phyloP scores from a whole-genome alignment of 768 basidiomycete genomes.

The Gautieria morchelliformis region DNA sequence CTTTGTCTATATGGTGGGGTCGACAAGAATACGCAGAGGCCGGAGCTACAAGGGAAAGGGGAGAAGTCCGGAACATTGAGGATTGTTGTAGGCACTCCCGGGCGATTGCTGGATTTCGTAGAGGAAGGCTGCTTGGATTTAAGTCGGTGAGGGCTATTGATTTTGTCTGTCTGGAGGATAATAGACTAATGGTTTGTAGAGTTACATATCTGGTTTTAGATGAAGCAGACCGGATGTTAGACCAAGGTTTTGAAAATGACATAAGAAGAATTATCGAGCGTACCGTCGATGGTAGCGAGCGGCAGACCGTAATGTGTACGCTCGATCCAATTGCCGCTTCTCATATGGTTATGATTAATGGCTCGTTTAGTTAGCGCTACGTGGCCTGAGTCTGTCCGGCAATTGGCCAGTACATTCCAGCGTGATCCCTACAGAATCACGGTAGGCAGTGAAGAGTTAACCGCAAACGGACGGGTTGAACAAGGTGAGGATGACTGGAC shows the following conservation, averaged over 20 bases:
- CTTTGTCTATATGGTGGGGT: conserved; percentile 96
- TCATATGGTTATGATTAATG: background rate
- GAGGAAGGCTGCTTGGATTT: conserved; percentile 80
- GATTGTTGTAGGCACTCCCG: conserved; percentile 93
- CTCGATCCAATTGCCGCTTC: conserved; percentile 20
- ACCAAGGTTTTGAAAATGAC: conserved; percentile 98
- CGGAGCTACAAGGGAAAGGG: conserved; percentile 46
- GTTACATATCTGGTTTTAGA: conserved; percentile 91
- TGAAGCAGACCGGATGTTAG: conserved; percentile 97
- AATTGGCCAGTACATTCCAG: conserved; percentile 83
- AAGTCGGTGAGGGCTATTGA: conserved; percentile 41
- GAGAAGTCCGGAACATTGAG: conserved; percentile 37
- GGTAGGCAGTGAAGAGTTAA: conserved; percentile 90
- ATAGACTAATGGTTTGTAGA: conserved; percentile 25
- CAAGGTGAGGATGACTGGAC: conserved; percentile 34
- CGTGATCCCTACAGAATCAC: conserved; percentile 80
- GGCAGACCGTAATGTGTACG: conserved; percentile 91
- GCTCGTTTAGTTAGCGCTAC: conserved; percentile 80
- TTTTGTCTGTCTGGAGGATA: background rate
- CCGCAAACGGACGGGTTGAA: conserved; percentile 89
- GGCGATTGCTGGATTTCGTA: conserved; percentile 85
- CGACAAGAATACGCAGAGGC: conserved; percentile 74
- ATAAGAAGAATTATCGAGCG: conserved; percentile 81
- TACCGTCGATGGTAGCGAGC: conserved; percentile 53
- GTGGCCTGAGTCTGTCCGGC: conserved; percentile 91